A percentile compares a stretch with the other conserved stretches of the same genome.
Evolutionary conservation across 2,329 filamentous ascomycete genomes (phyloP).

Genomic region (Rutstroemia sydowiana): DNA sequence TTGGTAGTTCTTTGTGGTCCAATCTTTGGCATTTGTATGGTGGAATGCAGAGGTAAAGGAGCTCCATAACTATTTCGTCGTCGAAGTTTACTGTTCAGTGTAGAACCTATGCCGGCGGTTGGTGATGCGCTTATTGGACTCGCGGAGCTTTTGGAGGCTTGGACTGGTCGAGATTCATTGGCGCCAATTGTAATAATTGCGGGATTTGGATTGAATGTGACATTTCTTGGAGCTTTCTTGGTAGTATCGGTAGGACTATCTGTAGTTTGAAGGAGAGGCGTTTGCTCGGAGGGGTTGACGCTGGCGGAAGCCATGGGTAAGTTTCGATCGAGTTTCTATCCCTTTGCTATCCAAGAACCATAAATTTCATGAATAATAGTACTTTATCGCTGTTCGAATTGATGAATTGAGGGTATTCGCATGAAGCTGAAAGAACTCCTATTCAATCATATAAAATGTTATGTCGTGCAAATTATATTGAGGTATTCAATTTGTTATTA

Average conservation of each 20-base stretch:
- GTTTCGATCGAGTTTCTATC: not conserved
- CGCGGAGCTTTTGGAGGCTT: not conserved
- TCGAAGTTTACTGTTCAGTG: slow-evolving; percentile 80
- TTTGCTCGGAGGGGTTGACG: slow-evolving; percentile 4
- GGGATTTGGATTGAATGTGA: slow-evolving; percentile 70
- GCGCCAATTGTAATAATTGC: slow-evolving; percentile 52
- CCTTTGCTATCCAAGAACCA: not conserved
- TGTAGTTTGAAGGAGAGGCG: slow-evolving; percentile 4
- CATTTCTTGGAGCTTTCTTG: slow-evolving; percentile 39
- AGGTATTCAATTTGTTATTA: too few species aligned
- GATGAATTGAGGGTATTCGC: too few species aligned
- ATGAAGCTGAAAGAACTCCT: too few species aligned
- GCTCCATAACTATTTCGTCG: slow-evolving; percentile 75
- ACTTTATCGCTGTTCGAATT: not conserved
- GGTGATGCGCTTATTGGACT: slow-evolving; percentile 26
- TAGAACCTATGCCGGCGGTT: slow-evolving; percentile 53
- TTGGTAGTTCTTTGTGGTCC: slow-evolving; percentile 93
- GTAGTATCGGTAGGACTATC: not conserved
- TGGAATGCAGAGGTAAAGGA: slow-evolving; percentile 30
- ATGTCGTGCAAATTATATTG: too few species aligned
- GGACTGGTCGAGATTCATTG: not conserved
- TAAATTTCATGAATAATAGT: not conserved
- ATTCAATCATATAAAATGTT: too few species aligned
- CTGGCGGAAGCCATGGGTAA: slow-evolving; percentile 3
- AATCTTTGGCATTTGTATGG: slow-evolving; percentile 54